Percentiles rank a stretch among this genome's conserved stretches.
Conservation (phyloP, 2,329 filamentous ascomycete species). For the Chaetomium globosum region DNA sequence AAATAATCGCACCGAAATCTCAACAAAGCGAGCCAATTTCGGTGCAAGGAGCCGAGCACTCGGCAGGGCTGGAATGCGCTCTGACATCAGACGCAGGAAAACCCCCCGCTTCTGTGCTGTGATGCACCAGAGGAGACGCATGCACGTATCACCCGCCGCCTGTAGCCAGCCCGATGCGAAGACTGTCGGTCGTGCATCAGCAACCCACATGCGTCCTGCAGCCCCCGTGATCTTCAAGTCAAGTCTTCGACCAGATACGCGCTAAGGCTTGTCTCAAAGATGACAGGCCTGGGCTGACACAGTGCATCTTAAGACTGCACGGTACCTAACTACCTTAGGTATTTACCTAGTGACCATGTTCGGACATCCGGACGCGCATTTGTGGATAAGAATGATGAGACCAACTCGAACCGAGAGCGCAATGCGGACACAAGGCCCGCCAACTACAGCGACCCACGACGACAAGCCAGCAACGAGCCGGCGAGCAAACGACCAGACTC, state of each 20-base stretch:
- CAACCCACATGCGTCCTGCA: conserved; percentile 7
- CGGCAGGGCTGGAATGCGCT: neutral
- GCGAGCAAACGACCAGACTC: neutral
- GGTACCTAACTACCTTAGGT: neutral
- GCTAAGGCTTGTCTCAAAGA: conserved; percentile 14
- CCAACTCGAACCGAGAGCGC: neutral
- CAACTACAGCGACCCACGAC: neutral
- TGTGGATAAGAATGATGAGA: neutral
- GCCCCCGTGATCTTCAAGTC: neutral
- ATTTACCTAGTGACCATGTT: neutral
- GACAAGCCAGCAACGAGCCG: neutral
- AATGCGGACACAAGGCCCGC: neutral
- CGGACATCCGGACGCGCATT: neutral
- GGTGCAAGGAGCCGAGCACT: conserved; percentile 1
- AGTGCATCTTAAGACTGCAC: neutral
- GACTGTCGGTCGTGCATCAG: conserved; percentile 13
- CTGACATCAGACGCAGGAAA: conserved; percentile 13
- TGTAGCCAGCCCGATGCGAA: conserved; percentile 1
- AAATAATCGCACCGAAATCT: neutral
- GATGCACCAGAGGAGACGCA: conserved; percentile 9
- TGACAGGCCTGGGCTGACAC: neutral
- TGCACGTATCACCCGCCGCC: conserved; percentile 16
- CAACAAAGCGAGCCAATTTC: neutral
- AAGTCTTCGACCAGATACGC: neutral
- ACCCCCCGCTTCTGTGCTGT: conserved; percentile 3